Percentiles rank a stretch among this genome's conserved stretches.
These are phyloP conservation scores for Candida insectorum DNA, from an alignment of 805 yeast genomes.

Conservation along the genomic window DNA sequence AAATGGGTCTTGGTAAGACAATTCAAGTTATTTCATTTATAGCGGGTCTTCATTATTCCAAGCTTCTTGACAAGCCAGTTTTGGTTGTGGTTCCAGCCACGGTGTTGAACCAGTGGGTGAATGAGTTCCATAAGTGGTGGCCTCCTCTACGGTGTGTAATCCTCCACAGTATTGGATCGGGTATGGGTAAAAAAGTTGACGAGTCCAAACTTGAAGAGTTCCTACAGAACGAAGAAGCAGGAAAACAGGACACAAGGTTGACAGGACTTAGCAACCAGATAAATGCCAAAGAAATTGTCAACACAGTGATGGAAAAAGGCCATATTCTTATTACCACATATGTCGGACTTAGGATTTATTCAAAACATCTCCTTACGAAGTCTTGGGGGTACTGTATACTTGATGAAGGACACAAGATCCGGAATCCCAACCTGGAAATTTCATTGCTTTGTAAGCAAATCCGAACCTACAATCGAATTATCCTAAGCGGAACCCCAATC, in stretches of 20 bases:
- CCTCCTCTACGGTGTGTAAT: conserved; percentile 86
- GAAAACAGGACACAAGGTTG: conserved; percentile 12
- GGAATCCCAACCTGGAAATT: conserved; percentile 90
- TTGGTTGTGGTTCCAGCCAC: conserved; percentile 95
- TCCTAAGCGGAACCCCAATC: conserved; percentile 93
- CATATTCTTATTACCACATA: conserved; percentile 90
- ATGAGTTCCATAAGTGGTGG: conserved; percentile 97
- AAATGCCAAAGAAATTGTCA: conserved; percentile 47
- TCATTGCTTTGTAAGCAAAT: conserved; percentile 82
- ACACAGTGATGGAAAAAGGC: conserved; percentile 62
- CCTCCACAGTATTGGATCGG: conserved; percentile 88
- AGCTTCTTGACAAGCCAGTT: conserved; percentile 70
- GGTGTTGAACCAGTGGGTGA: conserved; percentile 95
- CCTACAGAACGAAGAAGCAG: conserved; percentile 44
- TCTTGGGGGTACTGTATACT: conserved; percentile 88
- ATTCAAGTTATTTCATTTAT: conserved; percentile 87
- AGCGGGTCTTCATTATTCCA: conserved; percentile 86
- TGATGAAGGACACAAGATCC: conserved; percentile 95
- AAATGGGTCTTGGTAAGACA: conserved; percentile 97
- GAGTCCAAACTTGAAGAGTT: conserved; percentile 52
- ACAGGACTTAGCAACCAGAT: conserved; percentile 27
- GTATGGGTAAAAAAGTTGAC: conserved; percentile 49
- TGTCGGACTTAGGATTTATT: conserved; percentile 74
- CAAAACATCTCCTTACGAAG: conserved; percentile 57
- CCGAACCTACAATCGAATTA: conserved; percentile 79